Percentiles rank a stretch among this genome's conserved stretches.
Evolutionary conservation across 495 filamentous ascomycete genomes (phyloP).

Genomic region (Astrocystis sublimbata): DNA sequence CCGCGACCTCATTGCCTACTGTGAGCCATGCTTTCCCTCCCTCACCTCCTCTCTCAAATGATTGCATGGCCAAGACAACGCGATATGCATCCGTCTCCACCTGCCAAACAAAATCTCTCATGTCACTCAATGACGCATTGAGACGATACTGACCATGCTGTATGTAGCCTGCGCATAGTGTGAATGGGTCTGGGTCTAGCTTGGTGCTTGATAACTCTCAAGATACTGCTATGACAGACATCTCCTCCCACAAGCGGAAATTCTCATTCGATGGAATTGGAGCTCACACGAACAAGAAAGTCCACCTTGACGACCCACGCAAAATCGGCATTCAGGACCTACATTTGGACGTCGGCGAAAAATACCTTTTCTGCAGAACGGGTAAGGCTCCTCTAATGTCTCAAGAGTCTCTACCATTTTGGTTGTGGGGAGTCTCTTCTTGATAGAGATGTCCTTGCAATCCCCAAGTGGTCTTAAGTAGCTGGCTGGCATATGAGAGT

Average conservation of each 20-base stretch:
- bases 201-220: constrained; percentile 40
- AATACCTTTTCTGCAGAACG: constrained; percentile 62
- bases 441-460: constrained; percentile 15
- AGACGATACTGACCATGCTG: neutral
- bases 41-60: neutral
- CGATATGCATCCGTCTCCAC: neutral
- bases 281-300: constrained; percentile 56
- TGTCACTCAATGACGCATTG: neutral
- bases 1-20: constrained; percentile 48
- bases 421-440: constrained; percentile 6
- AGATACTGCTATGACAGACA: constrained; percentile 43
- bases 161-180: constrained; percentile 53
- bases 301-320: constrained; percentile 51
- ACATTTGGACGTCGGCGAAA: constrained; percentile 57
- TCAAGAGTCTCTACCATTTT: constrained; percentile 28
- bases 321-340: constrained; percentile 56
- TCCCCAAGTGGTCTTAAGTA: constrained; percentile 14
- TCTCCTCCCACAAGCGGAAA: constrained; percentile 57
- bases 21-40: constrained; percentile 19
- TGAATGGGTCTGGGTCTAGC: constrained; percentile 56
- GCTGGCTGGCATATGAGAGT: constrained; percentile 25
- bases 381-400: constrained; percentile 57
- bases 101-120: neutral
- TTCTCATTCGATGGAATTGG: constrained; percentile 47
- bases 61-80: neutral